Percentiles rank a stretch among this genome's conserved stretches.
phyloP scores from a whole-genome alignment of 257 asterid species.

The Leonotis leonurus region DNA sequence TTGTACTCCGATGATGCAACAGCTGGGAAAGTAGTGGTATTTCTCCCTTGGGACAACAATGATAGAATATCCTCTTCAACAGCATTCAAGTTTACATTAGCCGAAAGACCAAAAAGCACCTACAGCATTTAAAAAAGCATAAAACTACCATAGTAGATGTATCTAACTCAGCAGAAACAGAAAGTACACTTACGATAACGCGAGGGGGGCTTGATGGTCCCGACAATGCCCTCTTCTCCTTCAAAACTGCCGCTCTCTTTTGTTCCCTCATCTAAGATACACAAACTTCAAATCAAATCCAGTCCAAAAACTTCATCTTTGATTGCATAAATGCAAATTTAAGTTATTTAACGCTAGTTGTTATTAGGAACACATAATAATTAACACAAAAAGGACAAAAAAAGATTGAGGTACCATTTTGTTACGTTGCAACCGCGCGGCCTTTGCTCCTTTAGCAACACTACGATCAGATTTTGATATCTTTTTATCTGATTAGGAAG shows the following conservation, averaged over 20 bases:
- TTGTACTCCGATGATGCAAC: slow-evolving; percentile 69
- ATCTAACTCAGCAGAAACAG: background rate
- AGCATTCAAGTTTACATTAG: slow-evolving; percentile 52
- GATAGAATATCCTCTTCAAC: slow-evolving; percentile 64
- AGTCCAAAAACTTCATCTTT: background rate
- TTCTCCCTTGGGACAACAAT: slow-evolving; percentile 48
- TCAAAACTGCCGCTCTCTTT: slow-evolving; percentile 60
- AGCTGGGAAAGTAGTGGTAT: slow-evolving; percentile 42
- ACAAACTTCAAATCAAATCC: background rate
- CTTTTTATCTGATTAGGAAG: slow-evolving; percentile 54
- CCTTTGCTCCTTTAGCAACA: slow-evolving; percentile 67
- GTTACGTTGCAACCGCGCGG: slow-evolving; percentile 74
- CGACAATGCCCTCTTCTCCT: slow-evolving; percentile 72
- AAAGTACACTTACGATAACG: slow-evolving; percentile 52
- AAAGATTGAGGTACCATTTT: slow-evolving; percentile 47
- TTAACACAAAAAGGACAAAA: background rate
- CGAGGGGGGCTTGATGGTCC: slow-evolving; percentile 83
- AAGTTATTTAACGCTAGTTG: background rate
- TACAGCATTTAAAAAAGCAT: slow-evolving; percentile 14
- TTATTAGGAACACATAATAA: background rate
- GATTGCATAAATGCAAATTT: background rate
- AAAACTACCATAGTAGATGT: background rate
- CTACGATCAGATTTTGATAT: slow-evolving; percentile 43
- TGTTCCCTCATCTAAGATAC: slow-evolving; percentile 67
- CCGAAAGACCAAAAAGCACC: slow-evolving; percentile 91